phyloP scores from a whole-genome alignment of 2,329 filamentous ascomycete genomes.

The Fusarium sp. region DNA sequence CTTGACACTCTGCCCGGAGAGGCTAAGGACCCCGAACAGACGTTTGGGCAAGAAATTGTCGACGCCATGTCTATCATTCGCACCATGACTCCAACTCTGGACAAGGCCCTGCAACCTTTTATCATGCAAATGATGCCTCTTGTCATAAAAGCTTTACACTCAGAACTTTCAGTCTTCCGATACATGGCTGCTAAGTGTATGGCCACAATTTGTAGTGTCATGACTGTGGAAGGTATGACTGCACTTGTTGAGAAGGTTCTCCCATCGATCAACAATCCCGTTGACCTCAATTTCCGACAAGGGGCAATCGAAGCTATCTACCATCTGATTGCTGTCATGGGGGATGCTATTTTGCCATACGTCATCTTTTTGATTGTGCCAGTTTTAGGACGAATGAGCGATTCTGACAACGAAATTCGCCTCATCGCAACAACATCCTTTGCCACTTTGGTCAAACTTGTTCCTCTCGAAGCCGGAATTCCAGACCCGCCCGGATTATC shows the following conservation, averaged over 20 bases:
- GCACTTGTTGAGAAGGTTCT: constrained; percentile 93
- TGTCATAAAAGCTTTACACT: constrained; percentile 88
- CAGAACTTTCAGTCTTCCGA: constrained; percentile 88
- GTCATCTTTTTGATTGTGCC: constrained; percentile 99
- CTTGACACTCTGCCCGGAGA: constrained; percentile 76
- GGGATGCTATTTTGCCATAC: constrained; percentile 93
- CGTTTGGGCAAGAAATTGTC: constrained; percentile 90
- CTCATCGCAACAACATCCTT: constrained; percentile 97
- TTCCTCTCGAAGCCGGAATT: constrained; percentile 96
- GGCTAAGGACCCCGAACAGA: constrained; percentile 77
- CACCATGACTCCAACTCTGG: constrained; percentile 90
- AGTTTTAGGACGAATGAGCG: constrained; percentile 96
- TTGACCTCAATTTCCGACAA: constrained; percentile 90
- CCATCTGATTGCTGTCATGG: constrained; percentile 98
- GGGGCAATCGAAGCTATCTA: constrained; percentile 96
- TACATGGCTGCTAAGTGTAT: constrained; percentile 98
- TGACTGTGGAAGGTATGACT: constrained; percentile 95
- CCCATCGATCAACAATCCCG: constrained; percentile 89
- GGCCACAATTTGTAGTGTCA: constrained; percentile 96
- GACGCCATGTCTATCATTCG: constrained; percentile 94
- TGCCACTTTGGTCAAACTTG: constrained; percentile 94
- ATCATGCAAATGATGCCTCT: constrained; percentile 86
- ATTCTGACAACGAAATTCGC: constrained; percentile 95
- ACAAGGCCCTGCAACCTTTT: constrained; percentile 80
- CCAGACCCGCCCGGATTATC: constrained; percentile 95